phyloP scores from a whole-genome alignment of 1,284 basidiomycete species.

The Ceratobasidium sp. region DNA sequence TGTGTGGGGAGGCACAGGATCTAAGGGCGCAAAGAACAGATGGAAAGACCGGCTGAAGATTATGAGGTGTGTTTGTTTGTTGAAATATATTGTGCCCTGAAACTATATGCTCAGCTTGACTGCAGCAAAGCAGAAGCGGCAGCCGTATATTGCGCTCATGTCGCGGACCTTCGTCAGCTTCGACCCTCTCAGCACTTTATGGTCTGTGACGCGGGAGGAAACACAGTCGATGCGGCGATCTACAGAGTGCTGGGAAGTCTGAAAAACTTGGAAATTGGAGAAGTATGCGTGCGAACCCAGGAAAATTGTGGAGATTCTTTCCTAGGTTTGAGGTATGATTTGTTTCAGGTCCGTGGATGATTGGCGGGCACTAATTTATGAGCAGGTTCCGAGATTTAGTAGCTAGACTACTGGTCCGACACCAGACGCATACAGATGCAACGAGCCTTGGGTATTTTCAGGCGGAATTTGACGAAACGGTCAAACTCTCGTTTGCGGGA shows the following conservation, averaged over 20 bases:
- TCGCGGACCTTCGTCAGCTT: conserved; percentile 78
- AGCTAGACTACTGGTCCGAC: conserved; percentile 71
- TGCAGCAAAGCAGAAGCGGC: conserved; percentile 81
- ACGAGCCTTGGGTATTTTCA: conserved; percentile 84
- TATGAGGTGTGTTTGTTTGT: conserved; percentile 66
- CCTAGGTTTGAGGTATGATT: conserved; percentile 53
- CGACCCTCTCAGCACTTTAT: conserved; percentile 80
- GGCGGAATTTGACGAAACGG: conserved; percentile 86
- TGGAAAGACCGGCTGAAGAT: conserved; percentile 83
- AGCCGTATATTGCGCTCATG: conserved; percentile 82
- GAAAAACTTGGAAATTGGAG: conserved; percentile 82
- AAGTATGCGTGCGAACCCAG: conserved; percentile 82
- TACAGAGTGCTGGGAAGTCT: conserved; percentile 84
- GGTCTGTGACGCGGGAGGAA: conserved; percentile 83
- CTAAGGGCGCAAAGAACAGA: conserved; percentile 62
- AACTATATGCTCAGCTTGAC: not conserved
- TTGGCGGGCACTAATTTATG: not conserved
- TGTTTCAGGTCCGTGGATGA: conserved; percentile 50
- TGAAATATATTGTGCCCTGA: not conserved
- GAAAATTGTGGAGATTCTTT: conserved; percentile 82
- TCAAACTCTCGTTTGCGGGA: conserved; percentile 78
- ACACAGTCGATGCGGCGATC: conserved; percentile 77
- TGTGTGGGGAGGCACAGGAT: conserved; percentile 70
- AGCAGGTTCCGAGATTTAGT: conserved; percentile 78
- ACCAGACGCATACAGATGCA: conserved; percentile 80